Conservation (phyloP, 2,329 filamentous ascomycete species). For the Cytospora chrysosperma region DNA sequence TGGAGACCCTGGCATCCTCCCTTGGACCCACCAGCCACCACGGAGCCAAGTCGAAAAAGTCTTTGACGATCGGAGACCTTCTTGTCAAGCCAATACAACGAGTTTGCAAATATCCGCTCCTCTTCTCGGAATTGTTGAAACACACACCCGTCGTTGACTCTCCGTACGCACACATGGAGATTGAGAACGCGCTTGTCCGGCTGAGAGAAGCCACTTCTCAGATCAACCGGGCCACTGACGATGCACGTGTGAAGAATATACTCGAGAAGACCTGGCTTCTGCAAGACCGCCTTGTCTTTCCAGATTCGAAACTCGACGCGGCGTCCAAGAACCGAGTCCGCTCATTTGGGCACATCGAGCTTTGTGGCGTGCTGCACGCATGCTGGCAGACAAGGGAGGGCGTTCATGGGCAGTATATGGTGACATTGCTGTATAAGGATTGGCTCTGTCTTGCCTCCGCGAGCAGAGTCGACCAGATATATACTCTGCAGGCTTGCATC, state of each 20-base stretch:
- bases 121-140: slow-evolving; percentile 81
- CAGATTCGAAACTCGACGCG: slow-evolving; percentile 58
- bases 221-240: slow-evolving; percentile 83
- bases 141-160: slow-evolving; percentile 83
- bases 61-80: slow-evolving; percentile 79
- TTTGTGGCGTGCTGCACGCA: slow-evolving; percentile 81
- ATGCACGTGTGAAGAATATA: slow-evolving; percentile 64
- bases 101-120: slow-evolving; percentile 84
- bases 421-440: slow-evolving; percentile 79
- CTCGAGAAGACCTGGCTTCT: slow-evolving; percentile 83
- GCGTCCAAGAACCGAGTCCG: slow-evolving; percentile 67
- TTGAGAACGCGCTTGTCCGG: slow-evolving; percentile 70
- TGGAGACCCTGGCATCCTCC: slow-evolving; percentile 78
- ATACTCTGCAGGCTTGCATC: slow-evolving; percentile 74
- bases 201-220: slow-evolving; percentile 73
- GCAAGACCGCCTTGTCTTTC: slow-evolving; percentile 76
- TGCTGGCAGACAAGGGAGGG: slow-evolving; percentile 73
- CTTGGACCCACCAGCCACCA: slow-evolving; percentile 68
- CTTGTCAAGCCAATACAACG: slow-evolving; percentile 96
- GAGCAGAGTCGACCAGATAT: slow-evolving; percentile 62
- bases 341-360: slow-evolving; percentile 72
- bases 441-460: slow-evolving; percentile 74
- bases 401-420: slow-evolving; percentile 77
- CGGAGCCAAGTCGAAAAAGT: slow-evolving; percentile 65
- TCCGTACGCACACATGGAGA: slow-evolving; percentile 75